Evolutionary conservation across 805 yeast genomes (phyloP).

Genomic region (Nakazawaea pomicola): DNA sequence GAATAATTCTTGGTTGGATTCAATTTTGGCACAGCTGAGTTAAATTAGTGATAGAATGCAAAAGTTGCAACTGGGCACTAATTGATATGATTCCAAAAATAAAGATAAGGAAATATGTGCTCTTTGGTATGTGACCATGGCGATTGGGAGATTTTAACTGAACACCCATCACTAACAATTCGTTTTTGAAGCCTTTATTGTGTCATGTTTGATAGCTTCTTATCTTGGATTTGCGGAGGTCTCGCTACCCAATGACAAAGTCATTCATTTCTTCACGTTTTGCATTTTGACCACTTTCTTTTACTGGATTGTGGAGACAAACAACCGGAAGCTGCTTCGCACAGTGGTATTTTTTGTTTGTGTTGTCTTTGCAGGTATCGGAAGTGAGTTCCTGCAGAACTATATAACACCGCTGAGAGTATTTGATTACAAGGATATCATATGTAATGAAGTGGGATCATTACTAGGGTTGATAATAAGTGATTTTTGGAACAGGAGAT

Average conservation of each 20-base stretch:
- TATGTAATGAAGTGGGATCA: conserved; percentile 10
- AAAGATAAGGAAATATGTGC: conserved; percentile 2
- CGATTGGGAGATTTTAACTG: too few species aligned
- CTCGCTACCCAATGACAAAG: conserved; percentile 41
- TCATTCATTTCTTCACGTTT: conserved; percentile 41
- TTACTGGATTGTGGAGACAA: conserved; percentile 39
- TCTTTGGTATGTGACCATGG: conserved; percentile 2
- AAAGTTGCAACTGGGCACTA: too few species aligned
- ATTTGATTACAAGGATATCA: conserved; percentile 39
- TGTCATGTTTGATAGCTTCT: conserved; percentile 16
- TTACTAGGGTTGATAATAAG: conserved; percentile 3
- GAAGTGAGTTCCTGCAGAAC: conserved; percentile 45
- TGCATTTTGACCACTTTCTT: conserved; percentile 40
- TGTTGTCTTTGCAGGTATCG: conserved; percentile 37
- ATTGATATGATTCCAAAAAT: too few species aligned
- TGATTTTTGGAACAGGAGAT: conserved; percentile 3
- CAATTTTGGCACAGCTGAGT: too few species aligned
- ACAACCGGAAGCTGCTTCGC: conserved; percentile 26
- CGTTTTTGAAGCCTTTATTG: conserved; percentile 5
- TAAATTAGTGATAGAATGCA: too few species aligned
- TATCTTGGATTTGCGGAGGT: conserved; percentile 50
- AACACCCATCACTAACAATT: too few species aligned
- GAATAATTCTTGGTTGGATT: too few species aligned
- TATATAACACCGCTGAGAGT: conserved; percentile 36
- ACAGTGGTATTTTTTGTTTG: conserved; percentile 33